These are phyloP conservation scores for Hypoxylon rickii DNA, from an alignment of 495 filamentous ascomycete genomes.

Conservation along the genomic window DNA sequence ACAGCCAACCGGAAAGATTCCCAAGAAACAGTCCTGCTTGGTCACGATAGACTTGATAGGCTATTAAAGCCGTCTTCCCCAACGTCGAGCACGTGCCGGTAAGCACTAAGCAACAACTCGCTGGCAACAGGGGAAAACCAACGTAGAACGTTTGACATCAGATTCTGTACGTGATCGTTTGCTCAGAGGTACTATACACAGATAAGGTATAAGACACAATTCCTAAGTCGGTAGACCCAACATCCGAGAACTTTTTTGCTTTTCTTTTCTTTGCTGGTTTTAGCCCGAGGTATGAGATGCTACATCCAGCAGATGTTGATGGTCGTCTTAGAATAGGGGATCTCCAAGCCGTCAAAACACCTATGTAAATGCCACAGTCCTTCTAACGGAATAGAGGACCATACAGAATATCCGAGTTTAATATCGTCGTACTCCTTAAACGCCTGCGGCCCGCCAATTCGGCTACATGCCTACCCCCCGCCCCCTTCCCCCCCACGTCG, in stretches of 20 bases:
- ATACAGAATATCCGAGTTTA: slow-evolving; percentile 30
- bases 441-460: slow-evolving; percentile 24
- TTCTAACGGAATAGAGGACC: slow-evolving; percentile 22
- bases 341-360: slow-evolving; percentile 39
- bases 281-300: slow-evolving; percentile 19
- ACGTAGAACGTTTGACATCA: background rate
- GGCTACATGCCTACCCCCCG: background rate
- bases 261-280: too few species aligned
- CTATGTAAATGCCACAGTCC: slow-evolving; percentile 40
- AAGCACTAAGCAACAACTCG: background rate
- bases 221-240: slow-evolving; percentile 2
- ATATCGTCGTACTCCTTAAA: slow-evolving; percentile 21
- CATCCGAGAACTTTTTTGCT: slow-evolving; percentile 4
- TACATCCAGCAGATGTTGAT: slow-evolving; percentile 24
- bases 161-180: slow-evolving; percentile 10
- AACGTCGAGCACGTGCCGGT: slow-evolving; percentile 5
- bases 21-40: background rate
- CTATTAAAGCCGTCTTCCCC: background rate
- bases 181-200: slow-evolving; percentile 9
- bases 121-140: background rate
- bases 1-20: slow-evolving; percentile 19
- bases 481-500: slow-evolving; percentile 8
- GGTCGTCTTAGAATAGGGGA: slow-evolving; percentile 8
- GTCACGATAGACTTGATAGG: slow-evolving; percentile 3
- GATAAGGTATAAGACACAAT: background rate